Base-by-base conservation (phyloP, 768 basidiomycete species). In the Phanerochaete carnosa region DNA sequence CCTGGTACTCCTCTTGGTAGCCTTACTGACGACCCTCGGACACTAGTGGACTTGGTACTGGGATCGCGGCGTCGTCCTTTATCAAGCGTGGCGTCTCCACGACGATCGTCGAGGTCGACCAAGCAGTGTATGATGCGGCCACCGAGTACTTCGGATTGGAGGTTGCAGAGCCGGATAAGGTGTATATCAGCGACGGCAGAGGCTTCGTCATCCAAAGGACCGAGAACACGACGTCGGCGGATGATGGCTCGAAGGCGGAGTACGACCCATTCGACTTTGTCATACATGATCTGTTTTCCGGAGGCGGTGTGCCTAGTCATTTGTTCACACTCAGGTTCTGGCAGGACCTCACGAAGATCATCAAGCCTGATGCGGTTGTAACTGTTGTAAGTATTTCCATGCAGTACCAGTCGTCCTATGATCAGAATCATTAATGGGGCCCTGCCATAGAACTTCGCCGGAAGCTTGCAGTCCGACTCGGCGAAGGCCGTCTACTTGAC, bases 201-300 rank as follows among this genome's bases (percentile, higher is more conserved):
- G 62, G 66, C 13, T 94, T 89, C 85, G 82, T 88, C 53, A 32
- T 52, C 9, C 23, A 45, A 50, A 22, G 37, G 19, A 13, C 16
- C 13, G 28, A 5, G 2, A 25, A 33, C 47, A 67, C 60, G 25
- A 55, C 72, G 9, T 70, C 69, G 4, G 65, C 68, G 25, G 70
- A 73, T 32, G 65, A 70, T n/a, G 62, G 68, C 28, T 64, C 67
- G 45, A 5, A 49, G 47, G 16, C 6, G 39, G 11, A 43, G 19
- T 43, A 43, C 39, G 30, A 52, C 19, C 26, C 57, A 33, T 93
- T 84, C 68, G 89, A 92, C 65, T 79, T 89, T 62, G 83, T 94
- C 43, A 77, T 96, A 0, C 96, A 98, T 65, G 95, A 96, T 67
- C 92, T 92, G 68, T 98, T 97, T 71, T 94, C 94, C 9, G 96